Evolutionary conservation across 202 grass and related monocot species (phyloP), one percentile per base, ranked within the genome.

Genomic region (Tripidium arundinaceum): DNA sequence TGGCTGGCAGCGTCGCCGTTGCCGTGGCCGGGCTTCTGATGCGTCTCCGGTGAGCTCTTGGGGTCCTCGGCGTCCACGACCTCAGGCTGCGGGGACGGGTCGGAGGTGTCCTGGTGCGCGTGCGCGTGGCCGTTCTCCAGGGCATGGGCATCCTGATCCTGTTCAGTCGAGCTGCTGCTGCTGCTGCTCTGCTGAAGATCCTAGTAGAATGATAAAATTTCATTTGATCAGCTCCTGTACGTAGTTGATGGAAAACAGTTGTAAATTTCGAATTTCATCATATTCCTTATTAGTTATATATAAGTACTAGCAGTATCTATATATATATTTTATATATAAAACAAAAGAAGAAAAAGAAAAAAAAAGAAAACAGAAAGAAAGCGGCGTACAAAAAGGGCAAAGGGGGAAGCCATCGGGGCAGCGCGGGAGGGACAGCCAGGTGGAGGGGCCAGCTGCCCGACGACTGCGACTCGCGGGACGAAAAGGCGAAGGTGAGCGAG

Each of bases 401-500:
- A 77, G 39, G 6, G 7, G 7, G 16, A 18, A 57, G 9, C n/a
- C n/a, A n/a, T n/a, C n/a, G n/a, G n/a, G n/a, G 24, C 12, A 2
- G 26, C 5, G 7, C 3, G 18, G 4, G 31, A 18, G 21, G 6
- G 1, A 38, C 45, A 34, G 26, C 72, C 26, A 76, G 29, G 62
- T n/a, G n/a, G n/a, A 34, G 61, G 18, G 28, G 76, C 76, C 62
- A 79, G 62, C 40, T 49, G 62, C 62, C 2, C 5, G 33, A 2
- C 19, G 69, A 72, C 0, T 27, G 47, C 41, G 27, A 74, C 43
- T 0, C 70, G 18, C 28, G 15, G 65, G 24, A n/a, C 34, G 65
- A 34, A 57, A 50, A 82, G 46, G 71, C 36, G 7, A 90, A 92
- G n/a, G n/a, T n/a, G n/a, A n/a, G n/a, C n/a, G n/a, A n/a, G n/a